phyloP scores from a whole-genome alignment of 208 protist genomes.

The Leishmania turanica region DNA sequence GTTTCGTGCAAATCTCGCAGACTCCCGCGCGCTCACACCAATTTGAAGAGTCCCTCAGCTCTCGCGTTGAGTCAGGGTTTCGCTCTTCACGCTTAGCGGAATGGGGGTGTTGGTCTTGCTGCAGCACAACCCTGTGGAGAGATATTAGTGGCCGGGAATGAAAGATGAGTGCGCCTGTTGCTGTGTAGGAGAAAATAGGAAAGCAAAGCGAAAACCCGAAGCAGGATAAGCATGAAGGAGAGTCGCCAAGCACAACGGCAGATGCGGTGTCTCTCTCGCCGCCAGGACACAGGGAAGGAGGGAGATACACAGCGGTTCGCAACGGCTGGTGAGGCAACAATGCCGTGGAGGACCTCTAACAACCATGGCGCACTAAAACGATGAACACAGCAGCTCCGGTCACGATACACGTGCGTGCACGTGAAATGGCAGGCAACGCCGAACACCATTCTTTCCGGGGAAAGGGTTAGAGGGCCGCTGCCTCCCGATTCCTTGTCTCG shows the following conservation, averaged over 20 bases:
- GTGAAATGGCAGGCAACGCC: too few relatives aligned
- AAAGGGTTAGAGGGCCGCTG: too few relatives aligned
- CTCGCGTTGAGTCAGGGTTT: neutral
- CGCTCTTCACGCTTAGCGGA: neutral
- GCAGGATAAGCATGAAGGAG: neutral
- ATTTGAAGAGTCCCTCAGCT: neutral
- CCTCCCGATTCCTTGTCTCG: too few relatives aligned
- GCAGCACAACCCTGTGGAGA: neutral
- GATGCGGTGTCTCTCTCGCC: too few relatives aligned
- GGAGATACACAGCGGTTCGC: too few relatives aligned
- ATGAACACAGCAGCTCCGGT: too few relatives aligned
- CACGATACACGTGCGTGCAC: too few relatives aligned
- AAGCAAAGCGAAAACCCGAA: slow-evolving; percentile 1
- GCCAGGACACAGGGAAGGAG: too few relatives aligned
- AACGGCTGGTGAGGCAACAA: too few relatives aligned
- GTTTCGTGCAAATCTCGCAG: neutral
- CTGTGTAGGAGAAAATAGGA: neutral
- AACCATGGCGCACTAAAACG: too few relatives aligned
- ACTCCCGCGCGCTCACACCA: neutral
- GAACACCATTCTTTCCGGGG: too few relatives aligned
- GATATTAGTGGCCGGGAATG: neutral
- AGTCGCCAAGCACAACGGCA: neutral
- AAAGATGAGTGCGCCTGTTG: neutral
- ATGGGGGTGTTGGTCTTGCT: neutral
- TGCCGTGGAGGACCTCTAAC: too few relatives aligned